Conservation (phyloP, 2,329 filamentous ascomycete genomes). For the Arthroderma sp. region DNA sequence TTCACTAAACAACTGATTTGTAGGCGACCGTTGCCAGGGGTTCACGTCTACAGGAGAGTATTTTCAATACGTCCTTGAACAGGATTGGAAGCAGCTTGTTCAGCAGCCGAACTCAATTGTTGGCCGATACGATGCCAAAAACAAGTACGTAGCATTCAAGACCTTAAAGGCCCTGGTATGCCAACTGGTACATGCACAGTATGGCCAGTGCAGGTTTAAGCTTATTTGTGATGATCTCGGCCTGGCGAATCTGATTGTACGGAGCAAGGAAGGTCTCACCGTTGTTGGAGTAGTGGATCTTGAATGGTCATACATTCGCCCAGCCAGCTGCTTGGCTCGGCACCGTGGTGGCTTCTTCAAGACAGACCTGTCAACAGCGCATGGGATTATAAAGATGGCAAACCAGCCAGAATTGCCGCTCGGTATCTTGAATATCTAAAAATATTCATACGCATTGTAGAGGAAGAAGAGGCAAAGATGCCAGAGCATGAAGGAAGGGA, state of each 20-base stretch:
- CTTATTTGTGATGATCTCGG: slow-evolving; percentile 27
- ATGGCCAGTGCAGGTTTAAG: slow-evolving; percentile 22
- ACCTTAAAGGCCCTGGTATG: slow-evolving; percentile 17
- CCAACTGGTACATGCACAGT: slow-evolving; percentile 14
- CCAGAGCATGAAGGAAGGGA: slow-evolving; percentile 15
- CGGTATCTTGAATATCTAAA: slow-evolving; percentile 19
- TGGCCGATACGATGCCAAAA: slow-evolving; percentile 16
- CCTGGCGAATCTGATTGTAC: slow-evolving; percentile 26
- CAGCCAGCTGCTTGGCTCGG: slow-evolving; percentile 25
- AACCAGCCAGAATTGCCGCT: slow-evolving; percentile 14
- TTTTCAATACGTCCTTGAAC: slow-evolving; percentile 19
- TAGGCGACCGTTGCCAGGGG: slow-evolving; percentile 15
- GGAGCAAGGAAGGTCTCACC: slow-evolving; percentile 21
- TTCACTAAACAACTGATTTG: slow-evolving; percentile 11
- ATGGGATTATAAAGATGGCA: slow-evolving; percentile 16
- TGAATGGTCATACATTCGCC: slow-evolving; percentile 27
- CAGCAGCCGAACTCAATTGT: slow-evolving; percentile 22
- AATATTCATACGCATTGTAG: slow-evolving; percentile 19
- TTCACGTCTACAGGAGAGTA: slow-evolving; percentile 22
- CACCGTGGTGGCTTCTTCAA: slow-evolving; percentile 26
- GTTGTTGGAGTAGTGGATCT: slow-evolving; percentile 24
- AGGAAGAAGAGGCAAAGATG: slow-evolving; percentile 21
- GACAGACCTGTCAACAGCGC: slow-evolving; percentile 18
- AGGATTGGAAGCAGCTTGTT: slow-evolving; percentile 24
- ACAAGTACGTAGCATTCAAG: slow-evolving; percentile 19